Percentiles rank a stretch among this genome's conserved stretches.
These are phyloP conservation scores for Enterocytospora artemiae DNA, from an alignment of 371 early-diverging fungal species.

Conservation along the genomic window DNA sequence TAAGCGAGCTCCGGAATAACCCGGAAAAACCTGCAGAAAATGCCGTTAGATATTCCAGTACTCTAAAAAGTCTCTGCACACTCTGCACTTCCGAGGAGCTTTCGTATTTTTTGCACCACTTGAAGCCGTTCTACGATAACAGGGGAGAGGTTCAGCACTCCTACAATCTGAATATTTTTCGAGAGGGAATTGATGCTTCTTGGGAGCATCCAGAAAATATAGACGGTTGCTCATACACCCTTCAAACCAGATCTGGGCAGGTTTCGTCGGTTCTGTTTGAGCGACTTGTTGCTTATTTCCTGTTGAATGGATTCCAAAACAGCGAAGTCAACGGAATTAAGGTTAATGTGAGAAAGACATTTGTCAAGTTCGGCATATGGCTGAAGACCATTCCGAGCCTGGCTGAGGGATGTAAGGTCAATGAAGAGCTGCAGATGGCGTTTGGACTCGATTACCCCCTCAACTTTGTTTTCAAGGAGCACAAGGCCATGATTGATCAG, in stretches of 20 bases:
- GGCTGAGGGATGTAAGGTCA: conserved; percentile 23
- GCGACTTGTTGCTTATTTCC: conserved; percentile 43
- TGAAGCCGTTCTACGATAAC: conserved; percentile 29
- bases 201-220: conserved; percentile 58
- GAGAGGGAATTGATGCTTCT: conserved; percentile 52
- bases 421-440: conserved; percentile 48
- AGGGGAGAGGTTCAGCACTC: not conserved
- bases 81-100: conserved; percentile 27
- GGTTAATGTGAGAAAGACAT: conserved; percentile 44
- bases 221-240: conserved; percentile 54
- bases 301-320: conserved; percentile 32
- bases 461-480: conserved; percentile 50
- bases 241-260: conserved; percentile 43
- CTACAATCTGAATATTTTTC: conserved; percentile 56
- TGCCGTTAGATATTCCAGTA: conserved; percentile 24
- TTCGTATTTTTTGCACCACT: conserved; percentile 27
- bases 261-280: conserved; percentile 52
- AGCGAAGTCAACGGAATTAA: conserved; percentile 55
- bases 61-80: conserved; percentile 42
- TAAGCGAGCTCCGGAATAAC: not conserved
- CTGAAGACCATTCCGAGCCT: conserved; percentile 33
- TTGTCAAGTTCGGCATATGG: conserved; percentile 55
- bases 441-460: conserved; percentile 47
- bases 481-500: conserved; percentile 24
- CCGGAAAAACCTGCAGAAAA: not conserved